Evolutionary conservation across 306 rosid genomes (phyloP).

Genomic region (Echinosophora koreensis): DNA sequence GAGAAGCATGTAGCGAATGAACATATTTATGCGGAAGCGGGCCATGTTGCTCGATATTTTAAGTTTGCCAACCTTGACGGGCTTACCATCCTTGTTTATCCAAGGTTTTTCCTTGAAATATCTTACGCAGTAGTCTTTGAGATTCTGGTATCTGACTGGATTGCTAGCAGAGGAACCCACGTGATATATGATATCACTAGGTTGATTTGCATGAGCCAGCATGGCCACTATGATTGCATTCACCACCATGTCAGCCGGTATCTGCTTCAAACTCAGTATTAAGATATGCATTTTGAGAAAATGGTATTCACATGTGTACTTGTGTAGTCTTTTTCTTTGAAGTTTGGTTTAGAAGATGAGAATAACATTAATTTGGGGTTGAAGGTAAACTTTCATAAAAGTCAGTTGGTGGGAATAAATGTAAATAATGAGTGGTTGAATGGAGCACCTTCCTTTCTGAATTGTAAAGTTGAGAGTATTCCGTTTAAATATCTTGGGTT

Average conservation of each 20-base stretch:
- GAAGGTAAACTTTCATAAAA: too few relatives aligned
- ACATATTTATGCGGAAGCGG: conserved; percentile 69
- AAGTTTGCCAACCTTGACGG: conserved; percentile 56
- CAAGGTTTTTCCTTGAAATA: conserved; percentile 69
- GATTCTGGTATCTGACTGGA: conserved; percentile 44
- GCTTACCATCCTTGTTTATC: conserved; percentile 67
- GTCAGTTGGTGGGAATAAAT: too few relatives aligned
- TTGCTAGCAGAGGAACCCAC: conserved; percentile 74
- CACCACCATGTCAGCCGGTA: conserved; percentile 86
- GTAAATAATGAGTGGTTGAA: too few relatives aligned
- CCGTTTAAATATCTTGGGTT: too few relatives aligned
- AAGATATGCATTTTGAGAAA: neutral
- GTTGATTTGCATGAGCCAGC: conserved; percentile 60
- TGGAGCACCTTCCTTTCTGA: too few relatives aligned
- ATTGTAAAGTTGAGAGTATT: too few relatives aligned
- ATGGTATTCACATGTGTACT: neutral
- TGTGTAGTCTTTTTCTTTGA: too few relatives aligned
- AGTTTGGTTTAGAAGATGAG: too few relatives aligned
- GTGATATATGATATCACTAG: conserved; percentile 59
- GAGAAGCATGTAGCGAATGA: conserved; percentile 62
- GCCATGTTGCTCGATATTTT: conserved; percentile 52
- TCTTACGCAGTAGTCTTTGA: conserved; percentile 45
- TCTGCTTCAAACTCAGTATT: conserved; percentile 45
- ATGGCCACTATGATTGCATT: conserved; percentile 66
- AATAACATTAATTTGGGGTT: too few relatives aligned